phyloP scores from a whole-genome alignment of 2,329 filamentous ascomycete genomes.

The Colletotrichum sp. region DNA sequence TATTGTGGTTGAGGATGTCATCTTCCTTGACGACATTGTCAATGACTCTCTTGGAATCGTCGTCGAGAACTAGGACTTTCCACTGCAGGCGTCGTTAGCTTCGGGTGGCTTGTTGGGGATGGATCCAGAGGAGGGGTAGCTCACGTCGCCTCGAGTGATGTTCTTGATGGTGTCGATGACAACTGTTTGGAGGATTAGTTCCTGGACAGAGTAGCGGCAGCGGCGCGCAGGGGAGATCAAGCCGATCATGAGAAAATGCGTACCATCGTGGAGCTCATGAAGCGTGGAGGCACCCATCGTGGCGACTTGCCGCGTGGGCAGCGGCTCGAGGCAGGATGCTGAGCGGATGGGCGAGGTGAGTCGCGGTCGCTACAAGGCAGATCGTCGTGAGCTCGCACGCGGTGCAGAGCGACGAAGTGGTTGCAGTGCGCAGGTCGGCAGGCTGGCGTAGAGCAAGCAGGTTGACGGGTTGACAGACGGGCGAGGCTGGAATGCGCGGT shows the following conservation, averaged over 20 bases:
- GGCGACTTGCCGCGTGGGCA: constrained; percentile 28
- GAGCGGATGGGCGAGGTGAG: background rate
- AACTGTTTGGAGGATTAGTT: constrained; percentile 49
- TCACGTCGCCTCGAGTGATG: constrained; percentile 82
- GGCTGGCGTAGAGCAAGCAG: background rate
- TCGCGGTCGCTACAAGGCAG: background rate
- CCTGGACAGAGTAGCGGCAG: background rate
- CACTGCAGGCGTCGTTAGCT: constrained; percentile 62
- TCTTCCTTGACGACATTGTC: constrained; percentile 93
- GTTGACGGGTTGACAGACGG: background rate
- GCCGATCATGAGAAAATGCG: constrained; percentile 28
- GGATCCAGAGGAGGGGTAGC: constrained; percentile 28
- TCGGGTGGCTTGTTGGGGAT: background rate
- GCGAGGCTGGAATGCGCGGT: constrained; percentile 7
- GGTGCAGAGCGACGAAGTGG: background rate
- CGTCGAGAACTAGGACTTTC: constrained; percentile 95
- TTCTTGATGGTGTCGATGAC: constrained; percentile 76
- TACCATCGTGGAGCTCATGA: constrained; percentile 59
- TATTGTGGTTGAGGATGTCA: constrained; percentile 95
- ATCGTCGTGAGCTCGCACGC: background rate
- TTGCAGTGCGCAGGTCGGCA: background rate
- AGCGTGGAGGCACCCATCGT: constrained; percentile 86
- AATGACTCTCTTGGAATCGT: constrained; percentile 81
- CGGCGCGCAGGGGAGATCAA: background rate
- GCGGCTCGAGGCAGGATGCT: background rate